Base-by-base conservation (phyloP, 257 asterid species). In the Solanum chmielewskii region DNA sequence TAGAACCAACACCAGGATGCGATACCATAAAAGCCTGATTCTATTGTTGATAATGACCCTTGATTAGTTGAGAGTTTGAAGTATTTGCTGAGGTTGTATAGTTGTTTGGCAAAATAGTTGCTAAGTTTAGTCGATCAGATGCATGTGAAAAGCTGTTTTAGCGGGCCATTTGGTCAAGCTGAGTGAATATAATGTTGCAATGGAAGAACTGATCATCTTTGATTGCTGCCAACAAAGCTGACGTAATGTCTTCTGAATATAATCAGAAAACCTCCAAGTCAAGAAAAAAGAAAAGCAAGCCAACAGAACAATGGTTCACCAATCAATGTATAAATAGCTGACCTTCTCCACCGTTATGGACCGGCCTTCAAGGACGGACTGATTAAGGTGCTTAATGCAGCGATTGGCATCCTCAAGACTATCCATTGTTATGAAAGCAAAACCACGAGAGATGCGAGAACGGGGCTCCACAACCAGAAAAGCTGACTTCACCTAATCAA, bases 181-280 rank as follows among this genome's bases (percentile, higher is more conserved):
- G 92, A 90, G 90, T 90, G 92, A 90, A 86, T 90, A 81, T 89
- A 88, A 85, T 94, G 98, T 97, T 94, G 98, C 95, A 93, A 95
- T 92, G 94, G 95, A 90, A 95, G 96, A 94, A 92, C 95, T 97
- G 98, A 92, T 95, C 98, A 95, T 93, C 99, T 96, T 94, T 97
- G 98, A 91, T 93, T 93, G 97, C 96, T 94, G 98, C 97, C 98
- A 95, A 94, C 96, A 95, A 86, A 91, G 98, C 98, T 96, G 98
- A 93, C 87, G 95, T 94, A 93, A 93, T 92, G 90, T 92, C 94
- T 96, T 97, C 99, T 96, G 98, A 95, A 96, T 91, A 93, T 94
- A 93, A 93, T 95, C 98, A 95, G 93, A 95, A 95, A 94, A 95
- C 97, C 97, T 96, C 93, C 95, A 93, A 90, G 96, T 93, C 96